Base-by-base conservation (phyloP, 2,329 filamentous ascomycete genomes). In the Cladophialophora yegresii region DNA sequence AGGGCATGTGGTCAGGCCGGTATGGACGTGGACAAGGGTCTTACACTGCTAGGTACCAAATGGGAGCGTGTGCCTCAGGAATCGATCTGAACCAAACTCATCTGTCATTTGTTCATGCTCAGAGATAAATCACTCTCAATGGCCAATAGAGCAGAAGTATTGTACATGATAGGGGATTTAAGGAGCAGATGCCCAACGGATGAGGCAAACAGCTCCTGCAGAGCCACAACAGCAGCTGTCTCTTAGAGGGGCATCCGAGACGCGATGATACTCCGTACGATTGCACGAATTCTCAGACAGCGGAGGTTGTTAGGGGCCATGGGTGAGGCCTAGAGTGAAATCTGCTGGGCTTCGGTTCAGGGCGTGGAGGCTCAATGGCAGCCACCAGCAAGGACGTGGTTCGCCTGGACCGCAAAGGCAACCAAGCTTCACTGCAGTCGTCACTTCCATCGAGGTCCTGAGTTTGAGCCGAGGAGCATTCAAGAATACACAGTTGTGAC, bases 401-500 rank as follows among this genome's bases (percentile, higher is more conserved):
- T 50, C 47, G 47, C 47, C 9, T 26, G 22, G 3, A 20, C 47
- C 5, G 47, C 47, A 50, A 50, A 26, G 47, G 47, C 47, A 50
- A 28, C 47, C 47, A 26, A 43, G 16, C 47, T 50, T 12, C 6
- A 6, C 26, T 28, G 26, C 22, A 50, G 22, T 50, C 47, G 23
- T 50, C 47, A 43, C 36, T 43, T 43, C 13, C 36, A 13, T n/a
- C 16, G 16, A 16, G 13, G 0, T 43, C n/a, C 5, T 43, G 36
- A 36, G 10, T 10, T n/a, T 53, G 20, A 53, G 26, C 26, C 50
- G 50, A 8, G 22, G 13, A 30, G 26, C 9, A 28, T 28, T 33
- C n/a, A 28, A 32, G 51, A 54, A 54, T 54, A 54, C 51, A 54
- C 51, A 28, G 28, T 33, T 54, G 51, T 54, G 51, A 54, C 23